Conservation (phyloP, 129 eudicot species). For the Flaveria brownii region DNA sequence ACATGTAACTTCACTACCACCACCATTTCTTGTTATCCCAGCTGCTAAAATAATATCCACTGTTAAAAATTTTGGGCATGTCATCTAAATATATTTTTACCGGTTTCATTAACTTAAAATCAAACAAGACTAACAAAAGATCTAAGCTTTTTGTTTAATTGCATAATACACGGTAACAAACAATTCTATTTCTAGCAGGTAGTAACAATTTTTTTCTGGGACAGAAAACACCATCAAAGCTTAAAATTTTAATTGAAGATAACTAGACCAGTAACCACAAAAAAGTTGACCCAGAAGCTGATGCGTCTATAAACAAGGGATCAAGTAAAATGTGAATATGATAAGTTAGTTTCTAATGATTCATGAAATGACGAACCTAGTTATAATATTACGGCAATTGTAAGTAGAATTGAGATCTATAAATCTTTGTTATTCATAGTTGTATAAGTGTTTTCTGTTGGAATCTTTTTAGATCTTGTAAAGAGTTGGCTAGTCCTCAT, state of each 20-base stretch:
- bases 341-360: too few relatives aligned
- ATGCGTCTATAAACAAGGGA: neutral
- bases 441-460: neutral
- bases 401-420: neutral
- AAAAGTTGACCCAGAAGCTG: neutral
- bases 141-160: neutral
- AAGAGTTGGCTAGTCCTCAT: neutral
- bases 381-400: too few relatives aligned
- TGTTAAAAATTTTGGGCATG: conserved; percentile 6
- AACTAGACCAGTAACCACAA: too few relatives aligned
- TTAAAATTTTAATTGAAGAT: too few relatives aligned
- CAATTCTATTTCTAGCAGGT: neutral
- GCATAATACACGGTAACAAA: neutral
- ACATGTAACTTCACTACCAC: conserved; percentile 28
- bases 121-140: neutral
- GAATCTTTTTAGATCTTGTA: neutral
- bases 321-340: too few relatives aligned
- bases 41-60: conserved; percentile 34
- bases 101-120: neutral
- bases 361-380: too few relatives aligned
- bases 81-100: neutral
- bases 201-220: neutral
- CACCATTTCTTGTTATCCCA: conserved; percentile 19
- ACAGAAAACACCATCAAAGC: neutral
- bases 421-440: too few relatives aligned